Evolutionary conservation across 768 basidiomycete genomes (phyloP), one percentile per base, ranked within the genome.

Genomic region (Amanita phalloides): DNA sequence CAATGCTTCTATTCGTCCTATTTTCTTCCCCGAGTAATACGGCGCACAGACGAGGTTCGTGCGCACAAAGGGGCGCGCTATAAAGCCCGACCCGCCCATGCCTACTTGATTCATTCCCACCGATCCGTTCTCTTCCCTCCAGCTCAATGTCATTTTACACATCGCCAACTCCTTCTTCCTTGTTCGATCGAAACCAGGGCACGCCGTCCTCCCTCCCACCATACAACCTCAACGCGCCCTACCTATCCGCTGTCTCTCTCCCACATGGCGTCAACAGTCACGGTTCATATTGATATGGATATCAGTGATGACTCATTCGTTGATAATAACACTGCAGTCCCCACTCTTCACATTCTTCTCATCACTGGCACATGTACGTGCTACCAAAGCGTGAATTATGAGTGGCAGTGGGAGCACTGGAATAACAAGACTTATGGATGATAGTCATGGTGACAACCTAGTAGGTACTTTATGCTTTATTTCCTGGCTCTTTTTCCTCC

Each of bases 131-230:
- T 32, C 10, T 7, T 10, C 30, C 28, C 14, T 13, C 17, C 25
- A 14, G 10, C 11, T 28, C 9, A 45, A 11, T 45, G 44, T 42
- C 44, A 3, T 52, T 35, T 7, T 45, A 37, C 43, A 9, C 43
- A 21, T 52, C 42, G 25, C 44, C 51, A 4, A 37, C 44, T 5
- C 49, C 49, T 3, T 50, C 49, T 10, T 50, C 49, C 17, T 33
- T 50, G 30, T 50, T 50, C 30, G 49, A 50, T 36, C 49, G 39
- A 8, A 41, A n/a, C 32, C 41, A 43, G n/a, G 48, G 37, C 10
- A 50, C 49, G 39, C 49, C 49, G 6, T 50, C 49, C 11, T 50
- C 49, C 23, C 30, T 25, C 2, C 44, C 49, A 9, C 33, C 49
- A 3, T 50, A 50, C 23, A 42, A 42, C 23, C 20, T 28, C 25